Evolutionary conservation across 352 stramenopile genomes (phyloP).

Genomic region (Blastocystis sp.): DNA sequence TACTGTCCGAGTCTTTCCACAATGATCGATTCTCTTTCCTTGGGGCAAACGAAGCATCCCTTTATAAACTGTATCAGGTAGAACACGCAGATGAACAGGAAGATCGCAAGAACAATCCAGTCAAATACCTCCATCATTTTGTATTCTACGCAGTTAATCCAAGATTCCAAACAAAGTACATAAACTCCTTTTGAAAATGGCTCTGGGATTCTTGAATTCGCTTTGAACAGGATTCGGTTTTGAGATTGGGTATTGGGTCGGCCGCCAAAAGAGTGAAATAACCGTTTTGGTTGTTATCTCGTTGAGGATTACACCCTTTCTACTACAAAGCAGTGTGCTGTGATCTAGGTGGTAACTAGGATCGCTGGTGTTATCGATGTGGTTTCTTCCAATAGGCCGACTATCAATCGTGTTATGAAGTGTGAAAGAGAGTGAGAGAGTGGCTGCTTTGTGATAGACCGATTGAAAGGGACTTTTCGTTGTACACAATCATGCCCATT

Average conservation of each 20-base stretch:
- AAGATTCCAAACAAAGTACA: background rate
- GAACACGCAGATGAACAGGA: slow-evolving; percentile 43
- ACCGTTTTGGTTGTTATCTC: background rate
- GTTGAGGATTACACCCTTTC: too few relatives aligned
- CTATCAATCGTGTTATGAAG: too few relatives aligned
- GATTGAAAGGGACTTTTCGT: too few relatives aligned
- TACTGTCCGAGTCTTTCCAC: slow-evolving; percentile 73
- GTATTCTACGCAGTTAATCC: background rate
- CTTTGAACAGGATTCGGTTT: background rate
- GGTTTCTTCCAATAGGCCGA: too few relatives aligned
- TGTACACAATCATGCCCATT: too few relatives aligned
- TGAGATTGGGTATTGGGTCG: background rate
- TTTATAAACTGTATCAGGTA: slow-evolving; percentile 66
- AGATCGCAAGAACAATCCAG: slow-evolving; percentile 22
- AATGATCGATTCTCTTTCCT: slow-evolving; percentile 73
- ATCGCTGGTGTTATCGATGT: too few relatives aligned
- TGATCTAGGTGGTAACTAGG: too few relatives aligned
- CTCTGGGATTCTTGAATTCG: background rate
- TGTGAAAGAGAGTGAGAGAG: too few relatives aligned
- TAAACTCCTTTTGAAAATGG: background rate
- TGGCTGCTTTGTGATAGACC: too few relatives aligned
- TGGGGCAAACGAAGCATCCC: slow-evolving; percentile 70
- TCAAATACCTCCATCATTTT: slow-evolving; percentile 28
- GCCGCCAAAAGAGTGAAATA: slow-evolving; percentile 11
- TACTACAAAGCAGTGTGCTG: too few relatives aligned